These are phyloP conservation scores for Lineolata rhizophorae DNA, from an alignment of 495 filamentous ascomycete genomes.

Conservation along the genomic window DNA sequence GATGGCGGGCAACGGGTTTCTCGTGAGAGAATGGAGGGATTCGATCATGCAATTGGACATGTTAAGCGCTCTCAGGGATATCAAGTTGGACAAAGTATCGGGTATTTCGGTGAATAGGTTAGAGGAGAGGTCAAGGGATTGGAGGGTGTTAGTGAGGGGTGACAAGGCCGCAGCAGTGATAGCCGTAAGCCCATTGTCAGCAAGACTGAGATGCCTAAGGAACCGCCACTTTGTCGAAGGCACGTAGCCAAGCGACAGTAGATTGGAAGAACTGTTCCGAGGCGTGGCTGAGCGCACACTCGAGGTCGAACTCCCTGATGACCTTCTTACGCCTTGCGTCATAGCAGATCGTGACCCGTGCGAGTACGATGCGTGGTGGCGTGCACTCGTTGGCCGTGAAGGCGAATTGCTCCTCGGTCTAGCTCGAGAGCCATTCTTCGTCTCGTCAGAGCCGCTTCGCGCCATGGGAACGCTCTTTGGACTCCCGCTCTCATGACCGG, in stretches of 20 bases:
- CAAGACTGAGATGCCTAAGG: slow-evolving; percentile 69
- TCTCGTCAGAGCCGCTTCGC: slow-evolving; percentile 26
- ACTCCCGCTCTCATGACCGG: too few species aligned
- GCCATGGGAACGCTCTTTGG: slow-evolving; percentile 25
- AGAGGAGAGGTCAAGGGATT: slow-evolving; percentile 75
- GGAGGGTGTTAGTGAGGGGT: slow-evolving; percentile 66
- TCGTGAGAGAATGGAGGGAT: slow-evolving; percentile 66
- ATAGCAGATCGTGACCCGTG: slow-evolving; percentile 15
- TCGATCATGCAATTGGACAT: slow-evolving; percentile 95
- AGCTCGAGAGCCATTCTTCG: slow-evolving; percentile 18
- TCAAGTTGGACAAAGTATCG: slow-evolving; percentile 63
- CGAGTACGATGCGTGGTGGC: slow-evolving; percentile 35
- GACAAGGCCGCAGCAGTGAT: slow-evolving; percentile 50
- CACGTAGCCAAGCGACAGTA: slow-evolving; percentile 39
- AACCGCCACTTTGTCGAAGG: slow-evolving; percentile 86
- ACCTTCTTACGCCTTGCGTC: slow-evolving; percentile 34
- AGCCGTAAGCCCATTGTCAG: slow-evolving; percentile 72
- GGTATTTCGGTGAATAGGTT: slow-evolving; percentile 85
- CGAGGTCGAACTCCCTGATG: slow-evolving; percentile 83
- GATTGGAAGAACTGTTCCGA: slow-evolving; percentile 49
- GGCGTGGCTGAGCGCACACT: slow-evolving; percentile 51
- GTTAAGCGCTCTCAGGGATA: slow-evolving; percentile 69
- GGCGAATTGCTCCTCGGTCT: slow-evolving; percentile 59
- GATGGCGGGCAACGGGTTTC: slow-evolving; percentile 79
- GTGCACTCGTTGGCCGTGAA: slow-evolving; percentile 45